phyloP scores from a whole-genome alignment of 768 basidiomycete species.

The Baorangia bicolor region DNA sequence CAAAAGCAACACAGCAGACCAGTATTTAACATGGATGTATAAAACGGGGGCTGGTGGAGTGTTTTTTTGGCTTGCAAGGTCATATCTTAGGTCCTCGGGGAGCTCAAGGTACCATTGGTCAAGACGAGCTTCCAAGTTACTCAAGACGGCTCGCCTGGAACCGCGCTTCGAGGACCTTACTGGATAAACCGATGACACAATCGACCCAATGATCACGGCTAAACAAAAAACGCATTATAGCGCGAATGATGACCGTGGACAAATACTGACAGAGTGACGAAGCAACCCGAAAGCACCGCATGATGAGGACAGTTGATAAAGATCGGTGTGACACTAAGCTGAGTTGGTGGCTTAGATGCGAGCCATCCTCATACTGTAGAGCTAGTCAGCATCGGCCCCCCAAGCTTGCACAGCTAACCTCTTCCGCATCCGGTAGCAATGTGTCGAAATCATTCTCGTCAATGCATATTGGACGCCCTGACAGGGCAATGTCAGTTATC shows the following conservation, averaged over 20 bases:
- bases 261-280: constrained; percentile 55
- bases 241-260: not conserved
- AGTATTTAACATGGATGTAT: constrained; percentile 72
- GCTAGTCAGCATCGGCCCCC: constrained; percentile 6
- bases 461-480: constrained; percentile 68
- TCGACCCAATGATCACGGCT: constrained; percentile 68
- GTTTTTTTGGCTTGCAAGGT: constrained; percentile 50
- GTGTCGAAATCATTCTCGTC: constrained; percentile 71
- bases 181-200: constrained; percentile 69
- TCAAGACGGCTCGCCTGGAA: constrained; percentile 49
- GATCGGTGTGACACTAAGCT: constrained; percentile 43
- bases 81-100: constrained; percentile 61
- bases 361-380: constrained; percentile 56
- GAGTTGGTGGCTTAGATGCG: constrained; percentile 49
- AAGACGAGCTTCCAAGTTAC: constrained; percentile 59
- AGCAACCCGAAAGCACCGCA: constrained; percentile 56
- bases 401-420: constrained; percentile 37
- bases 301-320: constrained; percentile 39
- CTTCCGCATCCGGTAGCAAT: constrained; percentile 53
- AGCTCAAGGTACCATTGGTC: constrained; percentile 75
- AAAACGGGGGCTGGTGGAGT: constrained; percentile 65
- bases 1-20: constrained; percentile 69
- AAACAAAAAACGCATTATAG: constrained; percentile 4
- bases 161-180: constrained; percentile 49
- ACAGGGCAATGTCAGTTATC: constrained; percentile 9